Evolutionary conservation across 2,329 filamentous ascomycete genomes (phyloP), one percentile per base, ranked within the genome.

Genomic region (Beauveria medogensis): DNA sequence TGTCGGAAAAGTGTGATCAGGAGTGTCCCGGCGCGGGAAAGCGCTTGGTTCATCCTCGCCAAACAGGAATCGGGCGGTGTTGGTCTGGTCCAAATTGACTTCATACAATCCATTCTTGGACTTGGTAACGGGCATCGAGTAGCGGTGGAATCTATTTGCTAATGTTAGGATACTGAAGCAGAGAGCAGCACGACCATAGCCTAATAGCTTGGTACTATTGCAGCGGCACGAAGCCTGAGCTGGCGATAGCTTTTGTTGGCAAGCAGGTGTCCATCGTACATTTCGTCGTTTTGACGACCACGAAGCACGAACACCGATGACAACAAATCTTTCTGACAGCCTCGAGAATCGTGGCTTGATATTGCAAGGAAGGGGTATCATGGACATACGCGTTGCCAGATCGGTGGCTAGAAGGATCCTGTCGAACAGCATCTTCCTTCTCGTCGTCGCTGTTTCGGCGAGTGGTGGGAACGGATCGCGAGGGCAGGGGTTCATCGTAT

Each of bases 361-460:
- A 18, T 16, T 54, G 4, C 14, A 10, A 9, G 18, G 40, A 16
- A 14, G 12, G 24, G 37, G 37, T 10, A 24, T 16, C 26, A 4
- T 20, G 24, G 52, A 92, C 91, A 86, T 85, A 94, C 91, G 87
- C 85, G 72, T 90, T 89, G 55, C 84, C 86, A 53, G 88, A 85
- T 60, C 90, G 83, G 69, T 90, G 88, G 67, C 87, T 87, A 41
- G 86, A 85, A n/a, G 84, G 80, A 67, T 88, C 82, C 71, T 88
- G 81, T 65, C 85, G 80, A 69, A 89, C 83, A 64, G 87, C 84
- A 67, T 88, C 85, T 70, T 92, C 89, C 70, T 93, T 92, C 69
- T 96, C 90, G 66, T 93, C 89, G 71, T 97, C 90, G 59, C 93
- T 97, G 71, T 96, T 95, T 66, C 92, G 89, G 65, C 92, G 85